Evolutionary conservation across 805 yeast species (phyloP).

Genomic region (Pichia exigua): DNA sequence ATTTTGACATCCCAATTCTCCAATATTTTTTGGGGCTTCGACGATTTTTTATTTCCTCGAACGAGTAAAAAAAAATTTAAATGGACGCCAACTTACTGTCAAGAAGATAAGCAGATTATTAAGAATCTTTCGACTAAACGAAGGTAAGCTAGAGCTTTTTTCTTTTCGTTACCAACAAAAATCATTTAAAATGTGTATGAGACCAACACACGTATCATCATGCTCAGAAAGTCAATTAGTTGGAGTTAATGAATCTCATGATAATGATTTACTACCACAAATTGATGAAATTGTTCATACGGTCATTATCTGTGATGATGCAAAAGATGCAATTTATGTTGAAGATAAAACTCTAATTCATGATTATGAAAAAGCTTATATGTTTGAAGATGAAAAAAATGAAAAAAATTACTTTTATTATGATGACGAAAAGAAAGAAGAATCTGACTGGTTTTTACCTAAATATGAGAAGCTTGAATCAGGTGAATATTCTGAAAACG

Average conservation of each 20-base stretch:
- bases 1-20: too few relatives aligned
- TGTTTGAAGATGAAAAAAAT: not conserved
- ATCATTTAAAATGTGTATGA: slow-evolving; percentile 2
- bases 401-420: not conserved
- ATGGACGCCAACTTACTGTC: not conserved
- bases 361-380: not conserved
- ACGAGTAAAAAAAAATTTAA: not conserved
- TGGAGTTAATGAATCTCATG: slow-evolving; percentile 3
- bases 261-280: slow-evolving; percentile 3
- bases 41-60: not conserved
- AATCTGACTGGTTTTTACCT: not conserved
- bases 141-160: not conserved
- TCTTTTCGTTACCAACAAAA: not conserved
- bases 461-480: not conserved
- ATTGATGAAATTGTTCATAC: not conserved
- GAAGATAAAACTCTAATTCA: not conserved
- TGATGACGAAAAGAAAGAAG: not conserved
- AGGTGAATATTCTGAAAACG: not conserved
- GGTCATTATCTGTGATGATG: not conserved
- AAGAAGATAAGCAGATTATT: not conserved
- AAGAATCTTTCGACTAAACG: not conserved
- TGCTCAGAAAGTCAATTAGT: not conserved
- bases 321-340: not conserved
- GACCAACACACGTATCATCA: slow-evolving; percentile 2
- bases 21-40: not conserved